A percentile compares a stretch with the other conserved stretches of the same genome.
Conservation (phyloP, 2,329 filamentous ascomycete species). For the Akanthomyces uredinophilus region DNA sequence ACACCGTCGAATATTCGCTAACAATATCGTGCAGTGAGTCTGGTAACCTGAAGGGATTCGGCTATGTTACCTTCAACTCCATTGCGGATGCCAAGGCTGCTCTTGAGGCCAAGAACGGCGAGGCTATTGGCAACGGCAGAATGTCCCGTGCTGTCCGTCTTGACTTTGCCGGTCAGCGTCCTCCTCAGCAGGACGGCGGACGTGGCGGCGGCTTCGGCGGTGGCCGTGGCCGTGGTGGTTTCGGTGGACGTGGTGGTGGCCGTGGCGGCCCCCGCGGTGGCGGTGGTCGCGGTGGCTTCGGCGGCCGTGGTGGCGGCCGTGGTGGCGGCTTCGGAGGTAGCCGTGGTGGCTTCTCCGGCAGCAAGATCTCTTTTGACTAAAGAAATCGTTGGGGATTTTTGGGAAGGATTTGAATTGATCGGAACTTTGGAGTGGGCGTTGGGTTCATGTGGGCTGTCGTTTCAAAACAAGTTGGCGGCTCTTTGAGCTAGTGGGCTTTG, state of each 20-base stretch:
- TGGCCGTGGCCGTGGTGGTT: slow-evolving; percentile 45
- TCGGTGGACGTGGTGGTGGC: slow-evolving; percentile 42
- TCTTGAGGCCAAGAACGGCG: slow-evolving; percentile 65
- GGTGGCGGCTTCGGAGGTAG: slow-evolving; percentile 49
- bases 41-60: slow-evolving; percentile 85
- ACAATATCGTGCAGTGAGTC: slow-evolving; percentile 51
- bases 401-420: slow-evolving; percentile 37
- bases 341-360: slow-evolving; percentile 54
- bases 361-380: slow-evolving; percentile 68
- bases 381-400: slow-evolving; percentile 25
- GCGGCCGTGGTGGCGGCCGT: slow-evolving; percentile 48
- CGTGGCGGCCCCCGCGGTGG: slow-evolving; percentile 47
- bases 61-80: slow-evolving; percentile 79
- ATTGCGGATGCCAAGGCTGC: slow-evolving; percentile 78
- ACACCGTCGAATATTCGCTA: slow-evolving; percentile 3
- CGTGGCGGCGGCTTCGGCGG: slow-evolving; percentile 49
- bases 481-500: slow-evolving; percentile 47
- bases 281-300: slow-evolving; percentile 46
- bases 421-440: slow-evolving; percentile 41
- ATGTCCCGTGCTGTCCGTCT: slow-evolving; percentile 71
- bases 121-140: slow-evolving; percentile 57
- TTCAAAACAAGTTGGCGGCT: slow-evolving; percentile 38
- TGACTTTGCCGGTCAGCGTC: slow-evolving; percentile 70
- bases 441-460: slow-evolving; percentile 52
- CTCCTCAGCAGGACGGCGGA: slow-evolving; percentile 49